Conservation (phyloP, 2,329 filamentous ascomycete species). For the Apiospora malaysiana region DNA sequence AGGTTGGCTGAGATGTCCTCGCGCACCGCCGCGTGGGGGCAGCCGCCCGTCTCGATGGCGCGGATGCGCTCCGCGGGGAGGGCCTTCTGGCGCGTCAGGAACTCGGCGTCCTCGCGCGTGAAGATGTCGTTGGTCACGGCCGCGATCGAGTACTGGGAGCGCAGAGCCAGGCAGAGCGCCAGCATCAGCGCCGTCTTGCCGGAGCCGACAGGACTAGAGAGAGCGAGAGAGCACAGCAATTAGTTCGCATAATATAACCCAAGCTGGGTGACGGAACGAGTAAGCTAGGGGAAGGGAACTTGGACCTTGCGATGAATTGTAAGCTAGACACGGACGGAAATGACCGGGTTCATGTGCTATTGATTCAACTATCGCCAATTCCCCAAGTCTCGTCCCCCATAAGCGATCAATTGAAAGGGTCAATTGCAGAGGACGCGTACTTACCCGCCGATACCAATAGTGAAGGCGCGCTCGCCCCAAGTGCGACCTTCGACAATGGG, state of each 20-base stretch:
- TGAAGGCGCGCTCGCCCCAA: slow-evolving; percentile 91
- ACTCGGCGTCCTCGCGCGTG: slow-evolving; percentile 97
- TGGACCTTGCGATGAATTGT: neutral
- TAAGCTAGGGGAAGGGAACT: neutral
- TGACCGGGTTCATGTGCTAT: neutral
- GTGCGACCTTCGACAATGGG: slow-evolving; percentile 87
- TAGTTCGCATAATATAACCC: neutral
- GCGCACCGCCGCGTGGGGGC: slow-evolving; percentile 94
- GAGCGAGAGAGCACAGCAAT: neutral
- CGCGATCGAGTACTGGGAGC: slow-evolving; percentile 82
- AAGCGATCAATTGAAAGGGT: neutral
- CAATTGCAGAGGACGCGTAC: slow-evolving; percentile 36
- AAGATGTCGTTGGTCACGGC: slow-evolving; percentile 99
- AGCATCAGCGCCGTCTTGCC: slow-evolving; percentile 98
- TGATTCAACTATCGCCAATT: neutral
- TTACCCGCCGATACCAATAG: slow-evolving; percentile 96
- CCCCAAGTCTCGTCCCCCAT: neutral
- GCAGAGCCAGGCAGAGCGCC: slow-evolving; percentile 83
- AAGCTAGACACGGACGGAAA: neutral
- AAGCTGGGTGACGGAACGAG: too few relatives aligned
- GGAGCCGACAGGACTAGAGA: slow-evolving; percentile 83
- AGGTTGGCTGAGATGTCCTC: slow-evolving; percentile 97
- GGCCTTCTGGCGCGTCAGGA: slow-evolving; percentile 85
- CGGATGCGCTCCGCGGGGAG: slow-evolving; percentile 84
- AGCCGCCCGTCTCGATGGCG: slow-evolving; percentile 97